Evolutionary conservation across 106 monocot species (phyloP).

Genomic region (Xerophyta viscosa): DNA sequence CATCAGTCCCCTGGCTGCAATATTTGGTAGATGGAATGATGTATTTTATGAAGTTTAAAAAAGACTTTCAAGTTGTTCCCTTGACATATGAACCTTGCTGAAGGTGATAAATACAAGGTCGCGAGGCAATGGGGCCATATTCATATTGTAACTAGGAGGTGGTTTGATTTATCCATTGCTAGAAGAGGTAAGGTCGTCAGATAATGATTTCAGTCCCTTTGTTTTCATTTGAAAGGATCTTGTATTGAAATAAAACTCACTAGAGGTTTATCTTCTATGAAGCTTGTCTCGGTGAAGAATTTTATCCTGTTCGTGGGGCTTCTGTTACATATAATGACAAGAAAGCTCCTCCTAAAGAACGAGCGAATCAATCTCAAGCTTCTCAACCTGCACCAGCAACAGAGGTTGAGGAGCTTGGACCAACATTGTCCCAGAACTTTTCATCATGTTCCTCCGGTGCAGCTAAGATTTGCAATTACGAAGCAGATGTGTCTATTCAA

Average conservation of each 20-base stretch:
- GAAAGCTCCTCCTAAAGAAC: conserved; percentile 42
- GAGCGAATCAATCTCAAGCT: conserved; percentile 26
- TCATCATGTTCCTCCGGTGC: conserved; percentile 40
- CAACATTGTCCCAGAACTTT: conserved; percentile 39
- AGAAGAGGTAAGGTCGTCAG: conserved; percentile 47
- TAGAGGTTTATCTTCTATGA: conserved; percentile 11
- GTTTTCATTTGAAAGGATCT: too few species aligned
- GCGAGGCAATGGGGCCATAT: conserved; percentile 88
- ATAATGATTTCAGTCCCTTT: too few species aligned
- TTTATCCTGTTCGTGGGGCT: conserved; percentile 48
- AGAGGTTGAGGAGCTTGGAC: conserved; percentile 29
- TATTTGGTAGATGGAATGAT: too few species aligned
- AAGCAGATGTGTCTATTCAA: conserved; percentile 11
- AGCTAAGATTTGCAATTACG: conserved; percentile 11
- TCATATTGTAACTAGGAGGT: conserved; percentile 68
- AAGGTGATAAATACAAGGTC: conserved; percentile 87
- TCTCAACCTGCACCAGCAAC: conserved; percentile 29
- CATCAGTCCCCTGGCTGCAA: too few species aligned
- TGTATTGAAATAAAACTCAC: not conserved
- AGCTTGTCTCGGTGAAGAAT: conserved; percentile 78
- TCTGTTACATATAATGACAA: conserved; percentile 27
- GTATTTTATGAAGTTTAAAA: not conserved
- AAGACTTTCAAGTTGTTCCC: conserved; percentile 16
- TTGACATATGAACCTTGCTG: conserved; percentile 74
- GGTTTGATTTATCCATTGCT: conserved; percentile 70